Evolutionary conservation across 768 basidiomycete genomes (phyloP).

Genomic region (Lentinula edodes): DNA sequence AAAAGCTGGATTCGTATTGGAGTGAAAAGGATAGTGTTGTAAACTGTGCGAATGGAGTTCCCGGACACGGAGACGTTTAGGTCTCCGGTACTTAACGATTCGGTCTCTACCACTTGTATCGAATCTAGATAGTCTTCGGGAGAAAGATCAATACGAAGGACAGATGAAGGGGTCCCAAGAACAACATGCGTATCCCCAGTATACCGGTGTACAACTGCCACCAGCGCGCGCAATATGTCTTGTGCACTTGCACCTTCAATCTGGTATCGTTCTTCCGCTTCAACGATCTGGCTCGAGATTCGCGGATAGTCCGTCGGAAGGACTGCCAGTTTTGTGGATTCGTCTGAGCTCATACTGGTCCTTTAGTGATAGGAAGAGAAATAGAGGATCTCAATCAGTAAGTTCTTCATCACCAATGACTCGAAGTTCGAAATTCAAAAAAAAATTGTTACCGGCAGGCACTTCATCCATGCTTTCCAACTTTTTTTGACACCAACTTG

Average conservation of each 20-base stretch:
- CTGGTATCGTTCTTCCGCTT: not conserved
- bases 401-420: not conserved
- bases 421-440: not conserved
- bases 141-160: conserved; percentile 78
- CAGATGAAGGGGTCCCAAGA: conserved; percentile 86
- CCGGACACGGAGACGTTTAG: conserved; percentile 85
- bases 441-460: not conserved
- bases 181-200: conserved; percentile 94
- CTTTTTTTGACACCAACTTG: not conserved
- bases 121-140: conserved; percentile 78
- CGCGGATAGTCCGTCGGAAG: conserved; percentile 4
- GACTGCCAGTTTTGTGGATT: not conserved
- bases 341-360: not conserved
- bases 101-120: conserved; percentile 71
- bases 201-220: conserved; percentile 86
- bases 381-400: not conserved
- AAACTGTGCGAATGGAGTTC: conserved; percentile 78
- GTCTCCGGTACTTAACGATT: conserved; percentile 85
- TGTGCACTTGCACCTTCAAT: not conserved
- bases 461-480: not conserved
- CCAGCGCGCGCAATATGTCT: conserved; percentile 49
- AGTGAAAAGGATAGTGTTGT: conserved; percentile 94
- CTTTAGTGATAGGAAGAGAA: not conserved
- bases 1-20: conserved; percentile 80
- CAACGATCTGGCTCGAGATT: not conserved